Percentiles rank a stretch among this genome's conserved stretches.
Conservation (phyloP, 1,139 yeast species). For the Debaryomycetaceae sp. region DNA sequence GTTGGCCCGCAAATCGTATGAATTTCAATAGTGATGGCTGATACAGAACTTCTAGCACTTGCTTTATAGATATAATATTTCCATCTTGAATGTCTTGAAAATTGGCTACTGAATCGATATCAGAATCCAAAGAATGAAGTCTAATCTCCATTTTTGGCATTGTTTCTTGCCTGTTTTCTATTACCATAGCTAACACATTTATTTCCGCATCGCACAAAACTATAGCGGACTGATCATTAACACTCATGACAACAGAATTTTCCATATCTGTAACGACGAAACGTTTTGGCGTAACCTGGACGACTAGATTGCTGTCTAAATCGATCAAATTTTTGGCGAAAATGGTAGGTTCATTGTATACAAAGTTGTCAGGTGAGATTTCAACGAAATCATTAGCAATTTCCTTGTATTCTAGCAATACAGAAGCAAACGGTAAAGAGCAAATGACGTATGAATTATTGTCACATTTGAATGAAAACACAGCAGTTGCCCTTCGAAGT, state of each 20-base stretch:
- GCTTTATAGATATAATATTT: slow-evolving; percentile 3
- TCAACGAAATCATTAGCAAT: slow-evolving; percentile 6
- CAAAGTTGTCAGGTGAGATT: neutral
- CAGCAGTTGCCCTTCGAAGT: slow-evolving; percentile 22
- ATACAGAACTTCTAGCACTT: slow-evolving; percentile 5
- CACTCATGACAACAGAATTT: neutral
- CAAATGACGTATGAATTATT: slow-evolving; percentile 27
- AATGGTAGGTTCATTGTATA: neutral
- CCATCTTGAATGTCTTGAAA: neutral
- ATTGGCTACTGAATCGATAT: slow-evolving; percentile 1
- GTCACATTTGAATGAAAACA: slow-evolving; percentile 15
- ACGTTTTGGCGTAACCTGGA: neutral
- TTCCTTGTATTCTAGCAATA: slow-evolving; percentile 28
- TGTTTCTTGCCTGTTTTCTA: neutral
- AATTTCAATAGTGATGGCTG: slow-evolving; percentile 19
- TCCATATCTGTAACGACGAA: neutral
- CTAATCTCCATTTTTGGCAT: neutral
- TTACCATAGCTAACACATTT: neutral
- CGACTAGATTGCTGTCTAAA: neutral
- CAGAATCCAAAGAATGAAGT: slow-evolving; percentile 1
- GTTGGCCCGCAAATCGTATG: slow-evolving; percentile 2
- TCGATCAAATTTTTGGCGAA: neutral
- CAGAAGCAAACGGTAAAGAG: slow-evolving; percentile 36
- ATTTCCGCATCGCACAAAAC: neutral
- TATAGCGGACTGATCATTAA: neutral